Conservation (phyloP, 345 rosid species). For the Lepidium africanum region DNA sequence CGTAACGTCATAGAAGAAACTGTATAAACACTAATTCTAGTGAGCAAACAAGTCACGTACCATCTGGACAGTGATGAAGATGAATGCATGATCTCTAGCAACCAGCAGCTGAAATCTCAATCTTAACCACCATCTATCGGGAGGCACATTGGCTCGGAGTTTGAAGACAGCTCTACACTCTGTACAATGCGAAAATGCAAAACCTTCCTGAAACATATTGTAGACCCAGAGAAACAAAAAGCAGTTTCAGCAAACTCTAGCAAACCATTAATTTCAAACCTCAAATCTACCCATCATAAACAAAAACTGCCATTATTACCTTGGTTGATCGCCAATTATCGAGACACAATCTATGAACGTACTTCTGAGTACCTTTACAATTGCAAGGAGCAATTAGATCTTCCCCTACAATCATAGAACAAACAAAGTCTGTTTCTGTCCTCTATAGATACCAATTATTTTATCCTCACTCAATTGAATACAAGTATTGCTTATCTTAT, state of each 20-base stretch:
- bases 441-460: background rate
- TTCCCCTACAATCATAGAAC: slow-evolving; percentile 48
- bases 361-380: slow-evolving; percentile 97
- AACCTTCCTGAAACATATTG: slow-evolving; percentile 74
- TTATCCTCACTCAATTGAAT: background rate
- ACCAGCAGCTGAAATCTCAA: slow-evolving; percentile 96
- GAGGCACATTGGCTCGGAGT: slow-evolving; percentile 90
- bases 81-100: slow-evolving; percentile 90
- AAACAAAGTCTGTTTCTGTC: slow-evolving; percentile 10
- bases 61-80: slow-evolving; percentile 93
- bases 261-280: background rate
- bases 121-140: slow-evolving; percentile 99
- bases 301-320: slow-evolving; percentile 31
- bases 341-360: slow-evolving; percentile 94
- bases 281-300: background rate
- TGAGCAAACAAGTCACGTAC: slow-evolving; percentile 31
- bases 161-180: slow-evolving; percentile 92
- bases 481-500: background rate
- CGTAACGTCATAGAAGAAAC: background rate
- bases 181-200: slow-evolving; percentile 99
- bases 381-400: slow-evolving; percentile 95
- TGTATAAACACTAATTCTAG: background rate
- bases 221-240: background rate
- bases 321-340: slow-evolving; percentile 99
- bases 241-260: slow-evolving; percentile 1